A percentile compares a stretch with the other conserved stretches of the same genome.
These are phyloP conservation scores for Thalassiosira livingstoniorum DNA, from an alignment of 352 stramenopile species.

Conservation along the genomic window DNA sequence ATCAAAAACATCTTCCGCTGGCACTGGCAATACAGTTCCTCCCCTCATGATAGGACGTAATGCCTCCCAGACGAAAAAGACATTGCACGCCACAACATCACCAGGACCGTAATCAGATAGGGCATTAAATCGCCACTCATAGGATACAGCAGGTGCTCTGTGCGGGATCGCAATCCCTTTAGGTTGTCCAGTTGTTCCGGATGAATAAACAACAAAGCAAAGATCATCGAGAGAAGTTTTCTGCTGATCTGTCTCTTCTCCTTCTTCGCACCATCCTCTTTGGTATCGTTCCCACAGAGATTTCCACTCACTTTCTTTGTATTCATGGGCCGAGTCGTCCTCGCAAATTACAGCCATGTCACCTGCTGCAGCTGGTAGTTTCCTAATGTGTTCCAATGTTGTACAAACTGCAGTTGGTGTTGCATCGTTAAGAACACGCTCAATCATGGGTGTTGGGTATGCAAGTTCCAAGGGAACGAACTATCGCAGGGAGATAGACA, in stretches of 20 bases:
- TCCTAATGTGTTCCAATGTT: conserved; percentile 69
- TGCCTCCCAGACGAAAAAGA: conserved; percentile 96
- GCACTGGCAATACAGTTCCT: conserved; percentile 91
- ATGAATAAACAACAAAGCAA: conserved; percentile 93
- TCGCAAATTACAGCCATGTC: conserved; percentile 65
- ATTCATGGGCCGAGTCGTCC: conserved; percentile 46
- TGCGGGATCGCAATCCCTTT: conserved; percentile 95
- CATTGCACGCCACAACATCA: conserved; percentile 90
- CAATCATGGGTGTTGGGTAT: conserved; percentile 91
- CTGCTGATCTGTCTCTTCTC: conserved; percentile 65
- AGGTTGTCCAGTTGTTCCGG: conserved; percentile 90
- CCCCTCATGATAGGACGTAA: conserved; percentile 91
- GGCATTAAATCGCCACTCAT: conserved; percentile 89
- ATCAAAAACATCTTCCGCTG: conserved; percentile 92
- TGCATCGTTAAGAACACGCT: conserved; percentile 90
- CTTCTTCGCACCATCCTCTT: conserved; percentile 85
- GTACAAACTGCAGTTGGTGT: conserved; percentile 90
- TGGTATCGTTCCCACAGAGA: conserved; percentile 64
- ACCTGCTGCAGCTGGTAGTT: conserved; percentile 67
- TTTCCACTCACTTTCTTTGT: conserved; percentile 35
- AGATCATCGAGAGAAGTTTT: conserved; percentile 88
- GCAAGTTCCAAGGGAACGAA: conserved; percentile 90
- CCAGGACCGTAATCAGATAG: conserved; percentile 80
- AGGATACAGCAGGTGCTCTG: conserved; percentile 91
- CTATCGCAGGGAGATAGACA: conserved; percentile 30